Evolutionary conservation across 164 flowering plant genomes (phyloP), one percentile per base, ranked within the genome.

Genomic region (Litsea cubeba): DNA sequence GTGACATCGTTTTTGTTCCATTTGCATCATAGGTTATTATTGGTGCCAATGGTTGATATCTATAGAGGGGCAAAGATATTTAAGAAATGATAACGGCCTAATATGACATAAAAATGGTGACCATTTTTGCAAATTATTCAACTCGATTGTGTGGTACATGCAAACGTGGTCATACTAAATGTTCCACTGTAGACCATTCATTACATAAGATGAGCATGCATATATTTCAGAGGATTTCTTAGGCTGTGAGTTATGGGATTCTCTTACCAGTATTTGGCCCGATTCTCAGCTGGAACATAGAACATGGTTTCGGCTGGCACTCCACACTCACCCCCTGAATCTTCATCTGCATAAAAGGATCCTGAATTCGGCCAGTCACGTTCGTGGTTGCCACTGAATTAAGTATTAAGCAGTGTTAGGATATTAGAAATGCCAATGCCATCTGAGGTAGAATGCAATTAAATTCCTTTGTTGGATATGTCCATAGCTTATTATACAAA

Each of bases 281-380:
- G 81, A 80, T 94, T 91, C 72, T 94, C 91, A 22, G 93, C 92
- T 32, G 98, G 97, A 68, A 89, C 89, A 72, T 87, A 92, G 69
- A 83, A 94, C 89, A 88, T 89, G 75, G 90, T 94, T 85, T 94
- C 88, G 23, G 94, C 90, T 1, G 71, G 83, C 74, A 94, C 98
- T 26, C 97, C 97, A 75, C 97, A 94, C 80, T 92, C 98, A 4
- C 97, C 98, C 71, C 97, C 97, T 5, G 97, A 92, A 81, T 91
- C 97, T 2, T 3, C 17, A 3, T 30, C 70, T 50, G 79, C 81
- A 72, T 91, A 92, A 79, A 90, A 92, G 63, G 97, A 92, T 69
- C 98, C 97, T 17, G 98, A 58, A 8, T 80, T 81, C 20, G 97
- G 97, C 97, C 93, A 92, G 76, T 94, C 98, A 11, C 95, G 90